These are phyloP conservation scores for Trichoderma koningii DNA, from an alignment of 2,329 filamentous ascomycete species.

Conservation along the genomic window DNA sequence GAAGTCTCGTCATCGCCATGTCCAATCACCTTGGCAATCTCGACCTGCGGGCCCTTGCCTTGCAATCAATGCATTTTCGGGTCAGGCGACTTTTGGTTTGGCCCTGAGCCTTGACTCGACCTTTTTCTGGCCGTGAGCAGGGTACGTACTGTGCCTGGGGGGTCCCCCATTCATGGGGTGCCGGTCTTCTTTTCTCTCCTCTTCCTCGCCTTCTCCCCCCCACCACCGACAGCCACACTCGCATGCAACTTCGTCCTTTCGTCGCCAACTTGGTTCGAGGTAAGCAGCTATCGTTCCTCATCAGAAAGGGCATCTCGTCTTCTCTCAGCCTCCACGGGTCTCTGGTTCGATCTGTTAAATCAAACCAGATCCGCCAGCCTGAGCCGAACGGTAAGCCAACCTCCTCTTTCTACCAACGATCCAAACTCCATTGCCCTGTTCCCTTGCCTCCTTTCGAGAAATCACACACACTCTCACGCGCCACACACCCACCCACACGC, in stretches of 20 bases:
- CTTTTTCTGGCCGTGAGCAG: neutral
- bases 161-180: neutral
- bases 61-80: constrained; percentile 9
- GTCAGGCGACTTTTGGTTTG: constrained; percentile 22
- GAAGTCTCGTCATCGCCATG: neutral
- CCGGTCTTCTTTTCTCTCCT: constrained; percentile 4
- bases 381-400: neutral
- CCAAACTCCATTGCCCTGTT: neutral
- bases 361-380: neutral
- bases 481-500: neutral
- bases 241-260: constrained; percentile 4
- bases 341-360: neutral
- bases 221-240: constrained; percentile 21
- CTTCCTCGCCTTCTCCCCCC: neutral
- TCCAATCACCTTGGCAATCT: constrained; percentile 14
- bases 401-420: neutral
- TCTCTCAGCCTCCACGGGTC: neutral
- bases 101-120: neutral
- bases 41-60: constrained; percentile 15
- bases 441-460: neutral
- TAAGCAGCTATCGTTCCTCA: neutral
- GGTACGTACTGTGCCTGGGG: constrained; percentile 21
- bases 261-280: constrained; percentile 2
- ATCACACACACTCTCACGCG: neutral
- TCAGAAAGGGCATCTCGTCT: neutral